Base-by-base conservation (phyloP, 2,329 filamentous ascomycete genomes). In the Hymenoscyphus fructigenus region DNA sequence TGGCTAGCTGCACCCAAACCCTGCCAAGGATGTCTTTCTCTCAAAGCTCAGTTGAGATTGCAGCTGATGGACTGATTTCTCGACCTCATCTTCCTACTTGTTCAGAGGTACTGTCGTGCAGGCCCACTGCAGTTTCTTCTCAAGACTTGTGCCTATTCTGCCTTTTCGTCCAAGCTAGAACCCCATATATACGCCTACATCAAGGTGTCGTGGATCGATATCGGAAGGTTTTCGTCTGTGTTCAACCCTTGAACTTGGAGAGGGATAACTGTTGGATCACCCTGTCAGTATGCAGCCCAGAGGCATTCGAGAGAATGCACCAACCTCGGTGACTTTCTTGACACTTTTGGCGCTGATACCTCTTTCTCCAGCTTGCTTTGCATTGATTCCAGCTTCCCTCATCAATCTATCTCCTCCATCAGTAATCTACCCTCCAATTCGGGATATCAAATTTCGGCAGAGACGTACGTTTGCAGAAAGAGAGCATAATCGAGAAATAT, bases 401-500 rank as follows among this genome's bases (percentile, higher is more conserved):
- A 96, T 84, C 61, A 96, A 81, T 55, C 91, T 93, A 58, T 28
- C 64, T 12, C 32, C 17, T 12, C 23, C 29, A 64, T 73, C 56
- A 73, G 70, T 60, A 57, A 41, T 58, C 26, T 12, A 29, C 15
- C 41, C 14, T 50, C 14, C 47, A 10, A 14, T 10, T 23, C n/a
- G 47, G 10, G 7, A 10, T 14, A 26, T 26, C 14, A 1, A 12
- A 12, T 12, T 53, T 61, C 17, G 36, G 29, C 6, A 12, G 34
- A 64, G 55, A 67, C 74, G 57, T 78, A 87, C 84, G 85, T 83
- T 76, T 87, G 82, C 74, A 96, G 89, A 71, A 96, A 96, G 1
- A 95, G 82, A 69, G 91, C 85, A 69, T 96, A 96, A 74, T 95
- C 88, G 65, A 96, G 82, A 73, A 91, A 96, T 67, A 96, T 89